Percentiles rank a stretch among this genome's conserved stretches.
phyloP scores from a whole-genome alignment of 1,139 yeast genomes.

The Protomyces lactucae-debilis region DNA sequence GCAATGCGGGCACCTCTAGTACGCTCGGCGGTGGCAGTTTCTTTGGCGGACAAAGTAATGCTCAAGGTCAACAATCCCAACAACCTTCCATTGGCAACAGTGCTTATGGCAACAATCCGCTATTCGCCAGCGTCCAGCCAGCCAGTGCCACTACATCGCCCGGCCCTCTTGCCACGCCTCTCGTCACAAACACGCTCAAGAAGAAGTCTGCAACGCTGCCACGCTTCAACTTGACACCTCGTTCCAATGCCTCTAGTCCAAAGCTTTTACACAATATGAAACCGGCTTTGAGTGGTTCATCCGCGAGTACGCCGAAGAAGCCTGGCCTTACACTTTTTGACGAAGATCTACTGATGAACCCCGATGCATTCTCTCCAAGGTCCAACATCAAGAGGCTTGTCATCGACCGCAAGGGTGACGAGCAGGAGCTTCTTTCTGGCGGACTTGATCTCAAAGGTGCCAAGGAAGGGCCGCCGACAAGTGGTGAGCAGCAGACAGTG shows the following conservation, averaged over 20 bases:
- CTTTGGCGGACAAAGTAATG: constrained; percentile 25
- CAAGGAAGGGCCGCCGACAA: constrained; percentile 28
- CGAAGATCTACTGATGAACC: constrained; percentile 62
- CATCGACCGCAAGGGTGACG: constrained; percentile 46
- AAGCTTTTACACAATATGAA: neutral
- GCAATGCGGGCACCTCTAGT: constrained; percentile 31
- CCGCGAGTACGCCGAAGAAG: neutral
- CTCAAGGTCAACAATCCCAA: constrained; percentile 3
- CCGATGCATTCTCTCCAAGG: constrained; percentile 69
- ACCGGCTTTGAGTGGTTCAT: constrained; percentile 21
- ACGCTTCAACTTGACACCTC: constrained; percentile 60
- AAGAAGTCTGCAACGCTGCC: constrained; percentile 56
- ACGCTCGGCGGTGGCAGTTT: constrained; percentile 36
- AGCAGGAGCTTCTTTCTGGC: constrained; percentile 34
- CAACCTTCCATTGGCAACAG: constrained; percentile 53
- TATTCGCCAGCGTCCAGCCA: constrained; percentile 46
- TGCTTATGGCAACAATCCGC: constrained; percentile 69
- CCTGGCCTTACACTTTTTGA: constrained; percentile 28
- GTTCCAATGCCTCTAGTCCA: constrained; percentile 38
- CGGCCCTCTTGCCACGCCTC: constrained; percentile 55
- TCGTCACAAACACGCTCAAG: constrained; percentile 41
- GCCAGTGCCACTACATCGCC: constrained; percentile 32
- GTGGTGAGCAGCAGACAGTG: constrained; percentile 28
- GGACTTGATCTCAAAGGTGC: constrained; percentile 30
- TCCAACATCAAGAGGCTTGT: constrained; percentile 54